Base-by-base conservation (phyloP, 306 rosid genomes). In the Vachellia collinsii region DNA sequence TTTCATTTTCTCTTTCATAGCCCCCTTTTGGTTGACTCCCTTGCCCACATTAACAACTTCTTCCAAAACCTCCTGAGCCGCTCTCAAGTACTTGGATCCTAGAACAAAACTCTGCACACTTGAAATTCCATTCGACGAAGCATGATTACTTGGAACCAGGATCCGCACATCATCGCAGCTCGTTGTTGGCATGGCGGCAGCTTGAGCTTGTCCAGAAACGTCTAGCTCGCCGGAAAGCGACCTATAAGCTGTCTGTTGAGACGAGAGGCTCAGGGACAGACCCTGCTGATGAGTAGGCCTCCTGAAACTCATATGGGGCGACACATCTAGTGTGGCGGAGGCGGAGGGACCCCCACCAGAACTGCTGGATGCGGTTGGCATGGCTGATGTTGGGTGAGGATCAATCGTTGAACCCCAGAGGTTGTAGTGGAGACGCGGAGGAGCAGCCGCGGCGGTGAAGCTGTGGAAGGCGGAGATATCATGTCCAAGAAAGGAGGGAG, bases 201-300 rank as follows among this genome's bases (percentile, higher is more conserved):
- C 64, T 23, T 64, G 88, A 61, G 13, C 14, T 5, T 54, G 81
- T 20, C 56, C 68, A 5, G 75, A 63, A 17, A 80, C 44, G 8
- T 76, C 85, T 4, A 78, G 25, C 36, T 90, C 86, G 0, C 89
- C 81, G 8, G 89, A 84, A 6, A 86, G 46, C 0, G 92, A 39
- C 66, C 85, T 44, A 11, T 83, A 83, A 6, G 76, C 41, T 0
- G 88, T 74, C 25, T 89, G 88, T 19, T 90, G 88, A 0, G 97
- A 89, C 0, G 97, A 92, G 53, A 92, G 94, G 77, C 85, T 92
- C 8, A 92, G 85, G 0, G 93, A 92, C 85, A 92, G 67, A 6
- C 93, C 90, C 58, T 89, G 92, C 51, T 85, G 89, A 12, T 85
- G 89, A 12, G 74, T 73, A 13, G 81, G 81, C 71, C 80, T 70